Conservation (phyloP, 257 asterid genomes). For the Thymus mandschuricus region DNA sequence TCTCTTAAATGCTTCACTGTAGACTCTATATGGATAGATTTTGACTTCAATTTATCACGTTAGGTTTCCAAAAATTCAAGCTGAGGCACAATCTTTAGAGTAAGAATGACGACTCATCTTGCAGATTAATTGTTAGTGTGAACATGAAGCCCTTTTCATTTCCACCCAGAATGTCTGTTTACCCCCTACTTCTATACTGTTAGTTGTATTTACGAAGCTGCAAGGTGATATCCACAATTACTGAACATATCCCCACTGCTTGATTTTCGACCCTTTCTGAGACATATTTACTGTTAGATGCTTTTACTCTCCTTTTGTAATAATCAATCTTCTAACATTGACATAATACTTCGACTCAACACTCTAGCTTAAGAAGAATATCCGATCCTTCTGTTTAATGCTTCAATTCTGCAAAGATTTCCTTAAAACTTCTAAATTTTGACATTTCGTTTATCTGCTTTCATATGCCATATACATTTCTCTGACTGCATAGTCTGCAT, state of each 20-base stretch:
- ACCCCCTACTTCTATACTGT: not conserved
- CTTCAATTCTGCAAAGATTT: slow-evolving; percentile 18
- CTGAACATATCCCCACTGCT: not conserved
- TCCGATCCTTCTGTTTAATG: slow-evolving; percentile 6
- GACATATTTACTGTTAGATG: not conserved
- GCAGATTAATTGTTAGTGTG: slow-evolving; percentile 12
- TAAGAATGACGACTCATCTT: slow-evolving; percentile 22
- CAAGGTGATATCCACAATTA: not conserved
- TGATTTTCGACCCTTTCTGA: not conserved
- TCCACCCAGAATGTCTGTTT: slow-evolving; percentile 14
- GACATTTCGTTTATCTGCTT: slow-evolving; percentile 20
- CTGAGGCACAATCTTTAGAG: slow-evolving; percentile 24
- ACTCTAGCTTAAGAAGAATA: slow-evolving; percentile 24
- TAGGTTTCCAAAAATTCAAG: slow-evolving; percentile 25
- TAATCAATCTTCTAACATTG: not conserved
- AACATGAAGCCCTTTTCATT: not conserved
- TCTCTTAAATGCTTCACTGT: slow-evolving; percentile 9
- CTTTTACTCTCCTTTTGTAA: not conserved
- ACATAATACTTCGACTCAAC: not conserved
- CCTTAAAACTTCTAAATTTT: slow-evolving; percentile 16
- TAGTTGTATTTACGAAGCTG: slow-evolving; percentile 11
- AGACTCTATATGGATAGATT: not conserved
- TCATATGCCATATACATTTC: not conserved
- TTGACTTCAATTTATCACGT: slow-evolving; percentile 22
- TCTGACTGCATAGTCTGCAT: not conserved